Evolutionary conservation across 768 basidiomycete genomes (phyloP).

Genomic region (Serendipita sp.): DNA sequence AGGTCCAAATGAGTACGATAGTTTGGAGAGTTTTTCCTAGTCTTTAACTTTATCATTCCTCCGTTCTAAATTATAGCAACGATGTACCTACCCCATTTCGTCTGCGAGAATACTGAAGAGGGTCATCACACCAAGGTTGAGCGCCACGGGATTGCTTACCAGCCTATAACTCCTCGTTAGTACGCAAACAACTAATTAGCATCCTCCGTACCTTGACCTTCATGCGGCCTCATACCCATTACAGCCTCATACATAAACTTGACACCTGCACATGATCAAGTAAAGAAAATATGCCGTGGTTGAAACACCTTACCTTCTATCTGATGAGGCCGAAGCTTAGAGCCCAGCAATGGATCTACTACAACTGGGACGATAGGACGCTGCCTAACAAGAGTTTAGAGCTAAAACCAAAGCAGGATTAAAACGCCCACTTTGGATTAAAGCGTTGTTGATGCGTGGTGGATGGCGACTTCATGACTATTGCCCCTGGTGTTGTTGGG

Average conservation of each 20-base stretch:
- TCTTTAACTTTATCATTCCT: not conserved
- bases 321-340: conserved; percentile 75
- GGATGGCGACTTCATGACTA: conserved; percentile 73
- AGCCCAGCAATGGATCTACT: conserved; percentile 68
- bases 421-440: conserved; percentile 48
- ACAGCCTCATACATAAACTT: conserved; percentile 91
- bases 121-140: conserved; percentile 43
- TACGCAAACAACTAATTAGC: not conserved
- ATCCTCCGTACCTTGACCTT: conserved; percentile 19
- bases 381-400: conserved; percentile 26
- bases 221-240: conserved; percentile 84
- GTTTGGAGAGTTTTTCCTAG: conserved; percentile 90
- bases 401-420: not conserved
- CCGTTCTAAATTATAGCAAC: not conserved
- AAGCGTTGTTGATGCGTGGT: conserved; percentile 46
- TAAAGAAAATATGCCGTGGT: not conserved
- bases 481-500: conserved; percentile 54
- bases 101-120: conserved; percentile 74
- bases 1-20: conserved; percentile 81
- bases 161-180: not conserved
- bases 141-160: not conserved
- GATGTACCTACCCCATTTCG: conserved; percentile 50
- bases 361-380: conserved; percentile 64
- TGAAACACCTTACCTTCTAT: conserved; percentile 44
- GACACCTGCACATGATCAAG: conserved; percentile 32